phyloP scores from a whole-genome alignment of 225 moss, liverwort and hornwort species.

The Neckera pumila region DNA sequence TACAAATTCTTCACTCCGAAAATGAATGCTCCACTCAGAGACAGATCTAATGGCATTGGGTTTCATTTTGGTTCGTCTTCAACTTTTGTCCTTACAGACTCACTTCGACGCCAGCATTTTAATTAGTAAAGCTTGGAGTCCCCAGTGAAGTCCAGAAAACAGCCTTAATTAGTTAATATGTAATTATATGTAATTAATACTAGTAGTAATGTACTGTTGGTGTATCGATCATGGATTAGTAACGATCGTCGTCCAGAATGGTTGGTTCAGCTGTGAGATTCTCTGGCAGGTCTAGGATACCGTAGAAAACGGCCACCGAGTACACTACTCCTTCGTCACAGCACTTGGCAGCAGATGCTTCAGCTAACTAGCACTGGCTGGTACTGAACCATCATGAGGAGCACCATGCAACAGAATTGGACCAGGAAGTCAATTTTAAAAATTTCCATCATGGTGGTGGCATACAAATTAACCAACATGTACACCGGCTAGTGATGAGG shows the following conservation, averaged over 20 bases:
- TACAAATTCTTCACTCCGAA: neutral
- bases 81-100: neutral
- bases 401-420: neutral
- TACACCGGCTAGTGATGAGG: neutral
- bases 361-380: neutral
- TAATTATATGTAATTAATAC: neutral
- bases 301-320: conserved; percentile 8
- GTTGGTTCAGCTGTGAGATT: conserved; percentile 10
- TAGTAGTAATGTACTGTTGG: neutral
- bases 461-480: neutral
- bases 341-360: neutral
- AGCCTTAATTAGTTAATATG: neutral
- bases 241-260: neutral
- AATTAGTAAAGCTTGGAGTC: neutral
- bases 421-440: neutral
- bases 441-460: neutral
- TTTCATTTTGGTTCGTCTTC: neutral
- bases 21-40: too few relatives aligned
- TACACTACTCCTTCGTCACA: neutral
- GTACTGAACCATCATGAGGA: neutral
- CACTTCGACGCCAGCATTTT: neutral
- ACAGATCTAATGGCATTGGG: neutral
- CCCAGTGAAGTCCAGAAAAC: neutral
- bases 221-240: neutral
- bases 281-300: conserved; percentile 2